These are phyloP conservation scores for Metschnikowia santaceciliae DNA, from an alignment of 805 yeast genomes.

Conservation along the genomic window DNA sequence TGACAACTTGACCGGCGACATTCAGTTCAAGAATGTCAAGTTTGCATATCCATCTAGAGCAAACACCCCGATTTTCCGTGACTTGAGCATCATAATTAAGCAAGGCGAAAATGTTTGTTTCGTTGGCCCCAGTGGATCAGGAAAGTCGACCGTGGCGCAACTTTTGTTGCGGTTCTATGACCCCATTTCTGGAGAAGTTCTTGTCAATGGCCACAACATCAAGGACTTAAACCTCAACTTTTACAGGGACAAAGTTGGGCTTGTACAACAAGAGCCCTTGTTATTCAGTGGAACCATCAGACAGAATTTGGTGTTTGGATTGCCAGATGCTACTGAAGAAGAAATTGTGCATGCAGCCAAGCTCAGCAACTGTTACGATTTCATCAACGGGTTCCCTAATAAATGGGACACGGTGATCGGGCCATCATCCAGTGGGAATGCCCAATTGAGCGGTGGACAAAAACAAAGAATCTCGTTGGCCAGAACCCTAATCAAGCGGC, in stretches of 20 bases:
- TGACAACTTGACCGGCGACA: conserved; percentile 46
- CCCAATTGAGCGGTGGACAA: conserved; percentile 90
- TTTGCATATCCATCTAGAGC: conserved; percentile 86
- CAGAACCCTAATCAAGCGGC: conserved; percentile 74
- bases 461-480: conserved; percentile 91
- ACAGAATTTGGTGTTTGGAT: conserved; percentile 80
- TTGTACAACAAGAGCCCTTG: conserved; percentile 91
- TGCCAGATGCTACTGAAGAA: conserved; percentile 51
- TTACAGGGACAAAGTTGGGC: conserved; percentile 73
- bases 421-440: conserved; percentile 64
- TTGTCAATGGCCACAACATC: conserved; percentile 62
- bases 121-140: conserved; percentile 97
- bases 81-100: conserved; percentile 55
- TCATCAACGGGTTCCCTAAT: conserved; percentile 72
- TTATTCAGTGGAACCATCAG: conserved; percentile 80
- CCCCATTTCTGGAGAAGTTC: conserved; percentile 59
- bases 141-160: conserved; percentile 85
- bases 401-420: conserved; percentile 82
- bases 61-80: conserved; percentile 59
- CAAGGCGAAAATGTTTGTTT: conserved; percentile 89
- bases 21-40: conserved; percentile 57
- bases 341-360: conserved; percentile 58
- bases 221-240: conserved; percentile 64
- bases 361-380: conserved; percentile 69
- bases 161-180: conserved; percentile 81